These are phyloP conservation scores for Fonsecaea monophora DNA, from an alignment of 2,329 filamentous ascomycete species.

Conservation along the genomic window DNA sequence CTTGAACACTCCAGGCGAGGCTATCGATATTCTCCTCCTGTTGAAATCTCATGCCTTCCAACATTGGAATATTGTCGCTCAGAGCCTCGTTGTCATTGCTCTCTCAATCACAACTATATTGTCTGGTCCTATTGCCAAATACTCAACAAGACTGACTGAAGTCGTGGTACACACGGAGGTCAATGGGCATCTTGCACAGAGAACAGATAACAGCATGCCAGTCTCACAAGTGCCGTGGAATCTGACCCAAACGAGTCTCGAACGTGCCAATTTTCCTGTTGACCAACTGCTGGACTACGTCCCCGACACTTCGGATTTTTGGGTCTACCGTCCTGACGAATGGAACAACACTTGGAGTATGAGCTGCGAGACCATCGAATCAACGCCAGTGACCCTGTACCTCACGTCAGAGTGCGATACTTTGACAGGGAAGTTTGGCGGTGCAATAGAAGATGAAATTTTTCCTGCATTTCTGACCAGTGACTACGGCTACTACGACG, in stretches of 20 bases:
- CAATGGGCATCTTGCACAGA: slow-evolving; percentile 19
- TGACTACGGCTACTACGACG: slow-evolving; percentile 2
- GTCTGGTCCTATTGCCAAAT: slow-evolving; percentile 30
- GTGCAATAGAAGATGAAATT: slow-evolving; percentile 9
- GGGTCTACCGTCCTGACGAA: slow-evolving; percentile 26
- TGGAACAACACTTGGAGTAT: slow-evolving; percentile 32
- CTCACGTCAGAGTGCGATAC: slow-evolving; percentile 21
- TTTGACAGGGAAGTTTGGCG: slow-evolving; percentile 11
- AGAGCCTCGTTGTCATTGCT: slow-evolving; percentile 25
- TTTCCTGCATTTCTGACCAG: slow-evolving; percentile 8
- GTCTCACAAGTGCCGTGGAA: slow-evolving; percentile 21
- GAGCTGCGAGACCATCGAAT: slow-evolving; percentile 23
- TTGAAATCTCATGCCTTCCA: slow-evolving; percentile 23
- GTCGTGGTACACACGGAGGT: slow-evolving; percentile 13
- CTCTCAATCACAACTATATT: slow-evolving; percentile 21
- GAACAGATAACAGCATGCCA: slow-evolving; percentile 15
- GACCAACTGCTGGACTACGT: slow-evolving; percentile 28
- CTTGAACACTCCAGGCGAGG: slow-evolving; percentile 30
- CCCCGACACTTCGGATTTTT: slow-evolving; percentile 20
- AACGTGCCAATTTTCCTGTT: slow-evolving; percentile 24
- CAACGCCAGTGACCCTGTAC: slow-evolving; percentile 7
- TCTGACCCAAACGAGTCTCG: slow-evolving; percentile 20
- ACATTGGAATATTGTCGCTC: slow-evolving; percentile 23
- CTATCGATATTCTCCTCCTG: slow-evolving; percentile 25
- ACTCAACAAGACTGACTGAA: slow-evolving; percentile 18